phyloP scores from a whole-genome alignment of 495 filamentous ascomycete species.

The Neurospora sp. region DNA sequence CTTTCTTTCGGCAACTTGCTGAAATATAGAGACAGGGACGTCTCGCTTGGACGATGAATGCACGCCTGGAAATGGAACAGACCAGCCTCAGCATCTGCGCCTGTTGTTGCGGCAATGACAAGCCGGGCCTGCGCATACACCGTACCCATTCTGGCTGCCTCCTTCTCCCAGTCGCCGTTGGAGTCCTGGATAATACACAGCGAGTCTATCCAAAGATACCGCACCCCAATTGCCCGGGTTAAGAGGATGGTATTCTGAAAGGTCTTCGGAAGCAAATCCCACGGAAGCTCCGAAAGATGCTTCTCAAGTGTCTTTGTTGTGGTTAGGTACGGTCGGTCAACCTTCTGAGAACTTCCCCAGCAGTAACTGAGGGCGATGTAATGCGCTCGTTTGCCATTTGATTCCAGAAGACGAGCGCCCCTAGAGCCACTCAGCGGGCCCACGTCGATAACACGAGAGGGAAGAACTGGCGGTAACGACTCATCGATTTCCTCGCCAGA shows the following conservation, averaged over 20 bases:
- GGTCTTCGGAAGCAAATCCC: neutral
- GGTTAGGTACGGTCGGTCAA: neutral
- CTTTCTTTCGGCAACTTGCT: neutral
- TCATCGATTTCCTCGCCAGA: neutral
- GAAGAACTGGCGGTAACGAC: neutral
- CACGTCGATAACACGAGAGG: neutral
- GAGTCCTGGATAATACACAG: neutral
- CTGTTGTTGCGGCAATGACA: neutral
- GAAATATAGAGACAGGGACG: neutral
- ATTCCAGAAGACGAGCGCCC: rapidly evolving
- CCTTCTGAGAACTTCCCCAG: neutral
- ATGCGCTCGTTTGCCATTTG: rapidly evolving
- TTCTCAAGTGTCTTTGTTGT: neutral
- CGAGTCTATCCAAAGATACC: neutral
- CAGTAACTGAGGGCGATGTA: neutral
- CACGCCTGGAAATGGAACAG: neutral
- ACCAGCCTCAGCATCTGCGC: rapidly evolving
- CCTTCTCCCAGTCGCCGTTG: neutral
- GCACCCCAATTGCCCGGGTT: neutral
- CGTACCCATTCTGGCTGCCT: rapidly evolving
- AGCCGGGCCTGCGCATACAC: neutral
- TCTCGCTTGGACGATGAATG: neutral
- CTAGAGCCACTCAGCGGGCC: rapidly evolving
- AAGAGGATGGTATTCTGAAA: neutral
- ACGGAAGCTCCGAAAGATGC: neutral